Evolutionary conservation across 805 yeast species (phyloP).

Genomic region (Priceomyces haplophilus): DNA sequence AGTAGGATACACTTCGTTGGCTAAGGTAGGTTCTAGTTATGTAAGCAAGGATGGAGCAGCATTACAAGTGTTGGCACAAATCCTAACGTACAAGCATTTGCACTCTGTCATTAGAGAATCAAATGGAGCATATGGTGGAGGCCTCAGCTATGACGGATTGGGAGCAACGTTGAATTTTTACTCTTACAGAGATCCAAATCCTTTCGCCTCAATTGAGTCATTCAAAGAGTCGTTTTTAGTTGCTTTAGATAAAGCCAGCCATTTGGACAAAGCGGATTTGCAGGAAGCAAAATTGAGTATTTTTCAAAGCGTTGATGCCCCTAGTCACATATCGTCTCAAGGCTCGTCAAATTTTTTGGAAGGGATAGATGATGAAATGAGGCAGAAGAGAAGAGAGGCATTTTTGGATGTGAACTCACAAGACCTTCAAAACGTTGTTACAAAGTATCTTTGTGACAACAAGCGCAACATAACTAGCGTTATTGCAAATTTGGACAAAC

Average conservation of each 20-base stretch:
- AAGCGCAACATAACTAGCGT: slow-evolving; percentile 34
- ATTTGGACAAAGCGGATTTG: slow-evolving; percentile 62
- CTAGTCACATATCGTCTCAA: slow-evolving; percentile 74
- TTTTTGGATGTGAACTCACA: slow-evolving; percentile 61
- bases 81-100: slow-evolving; percentile 76
- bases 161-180: slow-evolving; percentile 79
- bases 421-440: slow-evolving; percentile 66
- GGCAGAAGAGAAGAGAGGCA: slow-evolving; percentile 73
- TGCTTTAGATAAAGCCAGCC: slow-evolving; percentile 28
- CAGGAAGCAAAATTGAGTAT: slow-evolving; percentile 88
- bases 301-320: slow-evolving; percentile 91
- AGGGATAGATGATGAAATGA: slow-evolving; percentile 73
- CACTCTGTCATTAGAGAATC: slow-evolving; percentile 91
- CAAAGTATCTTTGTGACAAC: slow-evolving; percentile 51
- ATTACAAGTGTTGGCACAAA: slow-evolving; percentile 74
- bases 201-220: slow-evolving; percentile 61
- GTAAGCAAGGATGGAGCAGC: slow-evolving; percentile 75
- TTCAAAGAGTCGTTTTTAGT: slow-evolving; percentile 53
- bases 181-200: slow-evolving; percentile 93
- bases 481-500: slow-evolving; percentile 40
- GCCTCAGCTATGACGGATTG: slow-evolving; percentile 75
- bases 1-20: slow-evolving; percentile 76
- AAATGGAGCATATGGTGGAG: slow-evolving; percentile 99
- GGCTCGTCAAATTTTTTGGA: slow-evolving; percentile 65
- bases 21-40: slow-evolving; percentile 65